Conservation (phyloP, 768 basidiomycete genomes). For the Suillus ampliporus region DNA sequence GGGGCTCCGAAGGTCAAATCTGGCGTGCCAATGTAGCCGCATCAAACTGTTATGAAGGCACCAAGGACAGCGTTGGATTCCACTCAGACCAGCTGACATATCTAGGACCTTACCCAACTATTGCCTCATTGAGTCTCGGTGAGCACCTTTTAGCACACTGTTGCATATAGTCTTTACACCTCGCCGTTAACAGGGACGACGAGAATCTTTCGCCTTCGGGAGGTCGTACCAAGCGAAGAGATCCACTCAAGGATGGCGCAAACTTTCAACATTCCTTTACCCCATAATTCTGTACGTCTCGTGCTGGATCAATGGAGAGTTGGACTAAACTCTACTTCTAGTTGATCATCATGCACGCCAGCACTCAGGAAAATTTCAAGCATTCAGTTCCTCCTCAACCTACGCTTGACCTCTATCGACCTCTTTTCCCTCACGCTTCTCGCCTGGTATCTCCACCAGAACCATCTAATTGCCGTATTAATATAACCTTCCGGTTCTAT, state of each 20-base stretch:
- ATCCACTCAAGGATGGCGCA: constrained; percentile 58
- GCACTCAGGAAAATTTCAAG: constrained; percentile 83
- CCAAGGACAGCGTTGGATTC: constrained; percentile 79
- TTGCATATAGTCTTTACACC: constrained; percentile 2
- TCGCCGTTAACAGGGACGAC: constrained; percentile 55
- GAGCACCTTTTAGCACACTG: constrained; percentile 18
- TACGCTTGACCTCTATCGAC: constrained; percentile 73
- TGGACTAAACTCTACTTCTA: constrained; percentile 31
- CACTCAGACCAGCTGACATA: constrained; percentile 85
- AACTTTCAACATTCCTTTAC: constrained; percentile 77
- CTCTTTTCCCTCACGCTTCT: constrained; percentile 50
- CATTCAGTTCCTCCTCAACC: constrained; percentile 77
- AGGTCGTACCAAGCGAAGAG: constrained; percentile 74
- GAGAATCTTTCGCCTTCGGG: constrained; percentile 74
- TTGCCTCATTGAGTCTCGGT: constrained; percentile 86
- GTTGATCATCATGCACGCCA: constrained; percentile 89
- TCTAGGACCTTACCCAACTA: constrained; percentile 84
- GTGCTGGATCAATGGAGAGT: neutral
- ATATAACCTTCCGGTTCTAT: constrained; percentile 87
- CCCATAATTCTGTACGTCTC: constrained; percentile 75
- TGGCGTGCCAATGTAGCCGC: constrained; percentile 90
- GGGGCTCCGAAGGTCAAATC: constrained; percentile 27
- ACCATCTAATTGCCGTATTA: constrained; percentile 74
- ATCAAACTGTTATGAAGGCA: constrained; percentile 84
- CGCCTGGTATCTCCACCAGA: constrained; percentile 33